Evolutionary conservation across 305 asterid species (phyloP).

Genomic region (Solanum hybrid): DNA sequence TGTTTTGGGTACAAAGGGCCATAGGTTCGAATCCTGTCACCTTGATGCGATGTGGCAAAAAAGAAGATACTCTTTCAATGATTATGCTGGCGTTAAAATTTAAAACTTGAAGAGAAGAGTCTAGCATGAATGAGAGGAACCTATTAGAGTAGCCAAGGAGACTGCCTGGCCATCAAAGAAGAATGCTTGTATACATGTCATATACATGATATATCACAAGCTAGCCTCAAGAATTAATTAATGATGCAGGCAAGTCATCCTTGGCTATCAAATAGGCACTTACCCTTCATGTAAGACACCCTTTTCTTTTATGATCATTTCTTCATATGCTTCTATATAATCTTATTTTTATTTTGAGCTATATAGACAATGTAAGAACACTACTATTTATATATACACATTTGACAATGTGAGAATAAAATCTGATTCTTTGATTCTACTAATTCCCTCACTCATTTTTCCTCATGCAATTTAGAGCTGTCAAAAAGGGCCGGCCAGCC

Average conservation of each 20-base stretch:
- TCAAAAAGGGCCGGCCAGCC: no score
- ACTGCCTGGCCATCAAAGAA: conserved; percentile 12
- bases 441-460: background rate
- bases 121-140: conserved; percentile 15
- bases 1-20: no score
- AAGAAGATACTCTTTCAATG: no score
- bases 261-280: conserved; percentile 56
- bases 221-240: background rate
- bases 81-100: no score
- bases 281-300: conserved; percentile 34
- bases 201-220: background rate
- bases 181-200: background rate
- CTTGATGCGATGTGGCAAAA: no score
- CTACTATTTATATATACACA: background rate
- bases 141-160: conserved; percentile 24
- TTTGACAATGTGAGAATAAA: background rate
- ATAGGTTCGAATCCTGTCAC: no score
- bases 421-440: background rate
- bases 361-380: background rate
- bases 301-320: conserved; percentile 10
- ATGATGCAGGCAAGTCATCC: conserved; percentile 73
- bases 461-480: background rate
- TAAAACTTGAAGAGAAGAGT: conserved; percentile 6
- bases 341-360: background rate
- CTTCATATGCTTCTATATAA: background rate